Evolutionary conservation across 1,284 basidiomycete species (phyloP), one percentile per base, ranked within the genome.

Genomic region (Wolfiporia cocos): DNA sequence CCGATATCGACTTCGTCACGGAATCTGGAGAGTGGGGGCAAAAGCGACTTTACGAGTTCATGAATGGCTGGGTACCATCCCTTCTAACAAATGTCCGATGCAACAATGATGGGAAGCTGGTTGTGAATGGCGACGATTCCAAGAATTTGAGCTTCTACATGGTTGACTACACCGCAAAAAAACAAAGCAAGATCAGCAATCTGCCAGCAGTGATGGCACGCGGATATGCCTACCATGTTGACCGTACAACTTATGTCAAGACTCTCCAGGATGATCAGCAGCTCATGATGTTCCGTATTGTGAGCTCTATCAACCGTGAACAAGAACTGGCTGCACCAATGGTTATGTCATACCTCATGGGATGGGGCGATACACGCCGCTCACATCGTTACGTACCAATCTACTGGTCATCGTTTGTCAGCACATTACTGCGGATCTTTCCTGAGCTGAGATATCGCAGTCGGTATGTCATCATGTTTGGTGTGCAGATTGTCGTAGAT

Each of bases 321-420:
- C 62, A 66, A 45, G 68, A 71, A 39, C 33, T 70, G 0, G 47
- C 57, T 5, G 63, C 49, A 0, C 58, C 62, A 0, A 55, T 64
- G 52, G 58, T 67, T 0, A 58, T 68, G 1, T 54, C 52, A 9
- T 60, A 64, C 47, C 37, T 66, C 1, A 66, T 64, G 62, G 61
- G 57, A 3, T 63, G 58, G 61, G 63, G 63, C 0, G 63, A 17
- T 62, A 63, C 18, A 5, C 28, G 19, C n/a, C 64, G 32, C 7
- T 41, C 39, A 4, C 39, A 41, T 15, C 22, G 21, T 5, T 41
- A 41, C 19, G 14, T 15, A 26, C n/a, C 47, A 40, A 66, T 3
- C 64, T 66, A 61, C 41, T 67, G 62, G 39, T 26, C 28, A 17
- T 23, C 31, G 3, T 41, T 41, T 28, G 21, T 41, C 5, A 12